A percentile compares a stretch with the other conserved stretches of the same genome.
Conservation (phyloP, 495 filamentous ascomycete genomes). For the Xylaria acuta region DNA sequence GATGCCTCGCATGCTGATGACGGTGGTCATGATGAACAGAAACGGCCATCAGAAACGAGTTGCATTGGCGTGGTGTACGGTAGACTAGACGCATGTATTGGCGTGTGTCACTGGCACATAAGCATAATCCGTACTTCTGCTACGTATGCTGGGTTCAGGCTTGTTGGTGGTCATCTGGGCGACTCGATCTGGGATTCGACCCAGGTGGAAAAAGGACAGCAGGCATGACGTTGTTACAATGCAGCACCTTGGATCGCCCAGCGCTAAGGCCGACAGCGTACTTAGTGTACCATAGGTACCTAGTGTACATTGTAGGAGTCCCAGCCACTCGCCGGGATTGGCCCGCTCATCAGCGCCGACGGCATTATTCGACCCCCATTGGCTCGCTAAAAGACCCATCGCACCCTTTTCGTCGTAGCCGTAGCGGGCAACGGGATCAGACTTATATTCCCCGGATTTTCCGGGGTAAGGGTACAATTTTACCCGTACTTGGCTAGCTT, state of each 20-base stretch:
- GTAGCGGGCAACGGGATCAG: slow-evolving; percentile 11
- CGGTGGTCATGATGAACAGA: slow-evolving; percentile 3
- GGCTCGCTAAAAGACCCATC: slow-evolving; percentile 3
- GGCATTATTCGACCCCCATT: background rate
- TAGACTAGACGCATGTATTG: background rate
- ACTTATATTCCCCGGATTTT: slow-evolving; percentile 20
- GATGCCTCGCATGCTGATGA: slow-evolving; percentile 10
- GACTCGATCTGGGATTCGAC: background rate
- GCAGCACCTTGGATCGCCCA: background rate
- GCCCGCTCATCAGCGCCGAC: background rate
- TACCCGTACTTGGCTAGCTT: slow-evolving; percentile 1
- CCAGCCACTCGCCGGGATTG: background rate
- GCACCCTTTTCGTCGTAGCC: background rate
- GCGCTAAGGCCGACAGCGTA: slow-evolving; percentile 2
- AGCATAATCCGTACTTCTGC: slow-evolving; percentile 2
- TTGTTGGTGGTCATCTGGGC: background rate
- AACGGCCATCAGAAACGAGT: background rate
- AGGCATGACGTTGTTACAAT: slow-evolving; percentile 11
- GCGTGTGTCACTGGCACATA: background rate
- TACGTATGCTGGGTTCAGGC: background rate
- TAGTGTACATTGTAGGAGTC: background rate
- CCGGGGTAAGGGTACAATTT: background rate
- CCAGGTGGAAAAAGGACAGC: background rate
- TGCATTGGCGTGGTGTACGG: background rate
- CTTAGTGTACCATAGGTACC: no score